Evolutionary conservation across 2,329 filamentous ascomycete species (phyloP).

Genomic region (Apiospora koreana): DNA sequence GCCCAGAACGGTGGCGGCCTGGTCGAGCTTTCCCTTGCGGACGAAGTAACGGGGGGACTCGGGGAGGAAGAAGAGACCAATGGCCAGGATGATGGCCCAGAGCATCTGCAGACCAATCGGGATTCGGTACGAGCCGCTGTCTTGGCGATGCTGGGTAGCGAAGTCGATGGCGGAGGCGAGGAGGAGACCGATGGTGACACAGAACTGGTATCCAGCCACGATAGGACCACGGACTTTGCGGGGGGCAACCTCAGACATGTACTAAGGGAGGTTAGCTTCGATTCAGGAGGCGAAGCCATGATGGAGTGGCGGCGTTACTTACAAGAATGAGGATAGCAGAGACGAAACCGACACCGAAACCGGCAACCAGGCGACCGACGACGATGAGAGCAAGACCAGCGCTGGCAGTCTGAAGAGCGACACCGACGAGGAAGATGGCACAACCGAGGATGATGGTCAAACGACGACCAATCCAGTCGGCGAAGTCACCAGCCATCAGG

Average conservation of each 20-base stretch:
- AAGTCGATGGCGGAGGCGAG: slow-evolving; percentile 76
- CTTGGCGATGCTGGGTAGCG: slow-evolving; percentile 60
- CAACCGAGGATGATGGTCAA: slow-evolving; percentile 74
- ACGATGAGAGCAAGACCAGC: slow-evolving; percentile 63
- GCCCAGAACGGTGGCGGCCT: slow-evolving; percentile 63
- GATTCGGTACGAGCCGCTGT: slow-evolving; percentile 75
- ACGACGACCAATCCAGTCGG: slow-evolving; percentile 74
- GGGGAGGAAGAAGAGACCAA: slow-evolving; percentile 74
- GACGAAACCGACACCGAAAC: slow-evolving; percentile 78
- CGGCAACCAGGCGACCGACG: slow-evolving; percentile 72
- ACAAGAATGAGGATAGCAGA: slow-evolving; percentile 74
- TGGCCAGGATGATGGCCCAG: slow-evolving; percentile 75
- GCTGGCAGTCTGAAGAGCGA: slow-evolving; percentile 63
- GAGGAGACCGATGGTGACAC: slow-evolving; percentile 77
- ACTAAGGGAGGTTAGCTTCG: slow-evolving; percentile 34
- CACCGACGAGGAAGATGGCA: slow-evolving; percentile 68
- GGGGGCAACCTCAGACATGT: slow-evolving; percentile 82
- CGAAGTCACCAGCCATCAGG: slow-evolving; percentile 73
- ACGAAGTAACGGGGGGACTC: slow-evolving; percentile 87
- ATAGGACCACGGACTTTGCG: slow-evolving; percentile 76
- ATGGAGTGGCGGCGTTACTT: not conserved
- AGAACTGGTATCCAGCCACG: slow-evolving; percentile 83
- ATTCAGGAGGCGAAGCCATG: not conserved
- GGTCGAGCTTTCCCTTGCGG: slow-evolving; percentile 70
- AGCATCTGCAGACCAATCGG: slow-evolving; percentile 78